Conservation (phyloP, 108 stramenopile species). For the Nannochloropsis salina region DNA sequence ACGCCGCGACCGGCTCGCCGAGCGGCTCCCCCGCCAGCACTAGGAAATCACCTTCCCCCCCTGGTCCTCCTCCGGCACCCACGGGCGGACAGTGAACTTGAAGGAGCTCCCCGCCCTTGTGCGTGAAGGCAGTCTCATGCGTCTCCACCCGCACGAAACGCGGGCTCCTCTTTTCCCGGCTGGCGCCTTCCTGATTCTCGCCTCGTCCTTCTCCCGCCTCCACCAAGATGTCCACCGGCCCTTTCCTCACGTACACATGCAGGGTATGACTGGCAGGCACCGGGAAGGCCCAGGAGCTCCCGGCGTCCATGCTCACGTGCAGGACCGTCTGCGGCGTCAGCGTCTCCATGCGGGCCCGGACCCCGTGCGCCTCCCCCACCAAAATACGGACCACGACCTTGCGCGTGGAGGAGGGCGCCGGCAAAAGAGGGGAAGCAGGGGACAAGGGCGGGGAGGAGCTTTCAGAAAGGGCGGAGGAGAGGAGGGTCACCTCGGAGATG, state of each 20-base stretch:
- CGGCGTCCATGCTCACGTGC: constrained; percentile 37
- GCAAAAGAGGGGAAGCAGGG: neutral
- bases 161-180: neutral
- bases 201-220: neutral
- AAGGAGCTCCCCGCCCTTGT: constrained; percentile 27
- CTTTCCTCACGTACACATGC: constrained; percentile 30
- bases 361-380: neutral
- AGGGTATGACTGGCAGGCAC: constrained; percentile 26
- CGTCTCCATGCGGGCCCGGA: constrained; percentile 25
- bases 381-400: neutral
- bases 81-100: neutral
- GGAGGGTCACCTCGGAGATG: neutral
- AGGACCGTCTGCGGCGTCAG: constrained; percentile 37
- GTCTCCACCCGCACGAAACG: neutral
- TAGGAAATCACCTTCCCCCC: constrained; percentile 28
- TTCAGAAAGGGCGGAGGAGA: neutral
- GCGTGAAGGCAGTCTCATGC: constrained; percentile 14
- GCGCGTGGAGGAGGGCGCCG: neutral
- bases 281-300: constrained; percentile 29
- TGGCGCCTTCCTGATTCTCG: neutral
- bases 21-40: constrained; percentile 33
- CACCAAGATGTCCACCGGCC: constrained; percentile 1
- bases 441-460: neutral
- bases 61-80: neutral
- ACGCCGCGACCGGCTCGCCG: constrained; percentile 23